Conservation (phyloP, 768 basidiomycete genomes). For the Hygrocybe coccinea region DNA sequence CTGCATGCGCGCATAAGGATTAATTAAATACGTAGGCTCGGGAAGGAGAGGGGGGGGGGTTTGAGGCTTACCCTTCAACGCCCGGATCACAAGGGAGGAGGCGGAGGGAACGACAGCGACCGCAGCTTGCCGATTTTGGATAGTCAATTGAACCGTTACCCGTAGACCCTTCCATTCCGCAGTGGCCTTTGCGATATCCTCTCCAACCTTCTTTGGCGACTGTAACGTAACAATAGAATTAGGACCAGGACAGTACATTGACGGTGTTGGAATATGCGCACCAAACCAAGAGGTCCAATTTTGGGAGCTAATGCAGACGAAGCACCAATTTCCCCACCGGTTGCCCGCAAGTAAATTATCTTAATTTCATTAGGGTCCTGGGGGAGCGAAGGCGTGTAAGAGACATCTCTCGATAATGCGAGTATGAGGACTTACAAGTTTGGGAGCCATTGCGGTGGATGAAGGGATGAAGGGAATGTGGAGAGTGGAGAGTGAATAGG, state of each 20-base stretch:
- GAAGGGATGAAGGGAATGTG: conserved; percentile 20
- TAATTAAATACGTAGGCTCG: not conserved
- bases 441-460: conserved; percentile 61
- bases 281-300: conserved; percentile 99
- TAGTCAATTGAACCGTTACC: conserved; percentile 97
- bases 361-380: conserved; percentile 98
- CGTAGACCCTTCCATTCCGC: conserved; percentile 98
- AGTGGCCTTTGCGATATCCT: conserved; percentile 99
- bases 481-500: not conserved
- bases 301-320: conserved; percentile 98
- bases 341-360: conserved; percentile 97
- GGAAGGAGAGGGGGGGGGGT: no score
- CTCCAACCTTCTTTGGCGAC: conserved; percentile 99
- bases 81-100: conserved; percentile 94
- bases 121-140: conserved; percentile 99
- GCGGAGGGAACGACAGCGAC: conserved; percentile 97
- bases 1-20: conserved; percentile 36
- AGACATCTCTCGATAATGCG: conserved; percentile 4
- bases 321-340: conserved; percentile 99
- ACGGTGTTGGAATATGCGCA: conserved; percentile 39
- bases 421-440: conserved; percentile 50
- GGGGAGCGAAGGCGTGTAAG: not conserved
- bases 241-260: conserved; percentile 2
- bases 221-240: conserved; percentile 26
- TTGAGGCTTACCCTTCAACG: conserved; percentile 83